Evolutionary conservation across 1,284 basidiomycete species (phyloP), one percentile per base, ranked within the genome.

Genomic region (Microstroma glucosiphilum): DNA sequence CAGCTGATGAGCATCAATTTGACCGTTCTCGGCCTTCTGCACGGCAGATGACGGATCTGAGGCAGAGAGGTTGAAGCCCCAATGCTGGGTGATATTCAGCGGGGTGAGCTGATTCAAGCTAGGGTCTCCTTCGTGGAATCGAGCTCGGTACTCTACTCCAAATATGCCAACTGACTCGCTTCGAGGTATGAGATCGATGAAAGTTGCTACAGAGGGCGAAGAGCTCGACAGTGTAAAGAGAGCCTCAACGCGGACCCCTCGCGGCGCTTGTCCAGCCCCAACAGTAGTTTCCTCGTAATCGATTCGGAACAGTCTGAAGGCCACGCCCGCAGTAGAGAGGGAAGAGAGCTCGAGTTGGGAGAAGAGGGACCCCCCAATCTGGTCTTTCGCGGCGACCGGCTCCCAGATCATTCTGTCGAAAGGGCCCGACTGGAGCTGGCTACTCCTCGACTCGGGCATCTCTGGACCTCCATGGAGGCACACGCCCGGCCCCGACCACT

Each of bases 21-120:
- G 62, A 19, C 56, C 49, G 23, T 63, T 23, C 15, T n/a, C n/a
- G 15, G 9, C 54, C 2, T 49, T 7, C 9, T 15, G 19, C 7
- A 13, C 9, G 21, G 25, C 21, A 59, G 59, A 57, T 2, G 69
- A 11, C 13, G 15, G 17, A 21, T 21, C 43, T 6, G 17, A 69
- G 0, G 71, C 63, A 8, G 60, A 61, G 13, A 77, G 60, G 56
- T 76, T 70, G 66, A 77, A 77, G 53, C 71, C 72, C 75, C 75
- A 77, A 62, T 77, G 75, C 42, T 77, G 75, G n/a, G 74, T 73
- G 40, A 77, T 51, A 60, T 76, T 77, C 63, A 77, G 59, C 7
- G 75, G 75, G 17, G 75, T 77, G n/a, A 61, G 59, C 1, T 37
- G 42, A 17, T 15, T 61, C 53, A 15, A 62, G 30, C 30, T 9